These are phyloP conservation scores for Solanum okadae DNA, from an alignment of 257 asterid genomes.

Conservation along the genomic window DNA sequence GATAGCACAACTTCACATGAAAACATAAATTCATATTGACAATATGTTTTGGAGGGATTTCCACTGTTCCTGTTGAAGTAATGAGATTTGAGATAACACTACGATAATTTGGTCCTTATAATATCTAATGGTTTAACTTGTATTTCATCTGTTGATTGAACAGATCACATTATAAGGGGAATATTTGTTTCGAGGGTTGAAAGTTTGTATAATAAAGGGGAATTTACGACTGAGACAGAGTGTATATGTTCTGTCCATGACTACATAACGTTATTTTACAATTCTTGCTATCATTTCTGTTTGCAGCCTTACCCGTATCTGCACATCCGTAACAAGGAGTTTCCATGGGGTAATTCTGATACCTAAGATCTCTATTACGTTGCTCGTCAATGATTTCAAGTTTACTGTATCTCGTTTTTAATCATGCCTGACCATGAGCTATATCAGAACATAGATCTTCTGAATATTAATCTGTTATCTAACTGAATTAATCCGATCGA, in stretches of 20 bases:
- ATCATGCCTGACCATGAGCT: not conserved
- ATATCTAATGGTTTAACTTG: not conserved
- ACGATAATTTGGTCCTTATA: not conserved
- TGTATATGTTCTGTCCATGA: not conserved
- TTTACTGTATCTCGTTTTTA: not conserved
- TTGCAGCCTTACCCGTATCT: constrained; percentile 64
- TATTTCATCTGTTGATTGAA: not conserved
- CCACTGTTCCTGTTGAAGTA: not conserved
- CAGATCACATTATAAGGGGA: not conserved
- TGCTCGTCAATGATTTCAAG: not conserved
- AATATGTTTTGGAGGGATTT: not conserved
- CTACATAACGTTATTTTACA: not conserved
- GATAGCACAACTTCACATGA: not conserved
- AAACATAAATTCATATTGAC: not conserved
- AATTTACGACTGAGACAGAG: not conserved
- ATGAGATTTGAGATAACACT: not conserved
- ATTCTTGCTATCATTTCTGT: not conserved
- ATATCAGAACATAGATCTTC: not conserved
- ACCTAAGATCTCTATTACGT: not conserved
- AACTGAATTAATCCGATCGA: not conserved
- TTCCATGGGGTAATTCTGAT: constrained; percentile 58
- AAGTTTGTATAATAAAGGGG: not conserved
- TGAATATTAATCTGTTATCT: not conserved
- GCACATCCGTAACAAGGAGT: constrained; percentile 75
- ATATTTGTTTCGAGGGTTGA: not conserved